A percentile compares a stretch with the other conserved stretches of the same genome.
These are phyloP conservation scores for Umbelopsis isabellina DNA, from an alignment of 192 early-diverging fungal genomes.

Conservation along the genomic window DNA sequence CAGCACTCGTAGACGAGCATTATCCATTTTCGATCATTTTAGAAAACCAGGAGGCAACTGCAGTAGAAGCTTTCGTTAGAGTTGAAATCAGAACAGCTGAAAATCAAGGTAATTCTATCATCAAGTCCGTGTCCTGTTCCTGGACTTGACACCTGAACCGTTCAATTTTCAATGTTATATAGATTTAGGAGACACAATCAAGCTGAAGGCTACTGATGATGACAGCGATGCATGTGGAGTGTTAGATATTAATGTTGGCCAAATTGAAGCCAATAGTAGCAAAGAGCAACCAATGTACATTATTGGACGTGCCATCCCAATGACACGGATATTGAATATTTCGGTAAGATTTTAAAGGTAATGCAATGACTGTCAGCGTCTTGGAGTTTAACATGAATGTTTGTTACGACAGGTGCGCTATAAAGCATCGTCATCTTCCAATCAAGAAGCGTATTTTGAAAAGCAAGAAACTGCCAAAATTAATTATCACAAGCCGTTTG, in stretches of 20 bases:
- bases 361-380: too few species aligned
- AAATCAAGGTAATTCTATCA: slow-evolving; percentile 34
- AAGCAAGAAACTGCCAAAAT: slow-evolving; percentile 9
- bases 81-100: slow-evolving; percentile 62
- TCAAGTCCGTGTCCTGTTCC: background rate
- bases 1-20: slow-evolving; percentile 70
- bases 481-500: slow-evolving; percentile 9
- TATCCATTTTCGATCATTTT: slow-evolving; percentile 65
- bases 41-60: slow-evolving; percentile 62
- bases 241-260: slow-evolving; percentile 48
- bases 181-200: slow-evolving; percentile 21
- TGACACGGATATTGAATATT: slow-evolving; percentile 35
- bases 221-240: slow-evolving; percentile 20
- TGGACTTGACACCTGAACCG: background rate
- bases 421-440: background rate
- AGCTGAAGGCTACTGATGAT: slow-evolving; percentile 19
- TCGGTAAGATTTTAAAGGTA: slow-evolving; percentile 26
- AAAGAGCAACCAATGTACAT: slow-evolving; percentile 36
- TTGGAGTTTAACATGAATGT: background rate
- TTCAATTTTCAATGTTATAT: background rate
- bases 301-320: slow-evolving; percentile 25
- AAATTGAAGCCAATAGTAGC: slow-evolving; percentile 41
- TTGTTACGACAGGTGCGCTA: background rate
- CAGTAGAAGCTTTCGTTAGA: slow-evolving; percentile 60
- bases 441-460: slow-evolving; percentile 18